Evolutionary conservation across 2,329 filamentous ascomycete genomes (phyloP).

Genomic region (Claviceps sorghi): DNA sequence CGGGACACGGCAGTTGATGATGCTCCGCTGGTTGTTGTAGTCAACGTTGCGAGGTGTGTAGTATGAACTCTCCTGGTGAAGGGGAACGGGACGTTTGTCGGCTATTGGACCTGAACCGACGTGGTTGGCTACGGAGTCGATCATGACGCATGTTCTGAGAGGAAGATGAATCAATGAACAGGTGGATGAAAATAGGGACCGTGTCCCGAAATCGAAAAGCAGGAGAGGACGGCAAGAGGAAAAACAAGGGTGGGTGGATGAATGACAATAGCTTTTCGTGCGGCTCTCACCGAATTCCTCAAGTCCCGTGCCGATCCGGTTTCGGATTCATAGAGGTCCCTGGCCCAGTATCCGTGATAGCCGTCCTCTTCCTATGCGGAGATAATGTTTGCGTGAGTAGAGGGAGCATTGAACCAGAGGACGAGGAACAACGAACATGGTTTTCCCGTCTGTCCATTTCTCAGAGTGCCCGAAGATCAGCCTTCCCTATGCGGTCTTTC

Average conservation of each 20-base stretch:
- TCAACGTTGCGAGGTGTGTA: conserved; percentile 45
- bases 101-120: conserved; percentile 38
- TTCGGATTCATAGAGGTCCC: conserved; percentile 42
- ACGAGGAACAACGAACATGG: no score
- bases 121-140: conserved; percentile 47
- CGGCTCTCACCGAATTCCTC: conserved; percentile 38
- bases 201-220: no score
- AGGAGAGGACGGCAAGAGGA: no score
- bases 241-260: no score
- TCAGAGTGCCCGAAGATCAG: no score
- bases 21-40: conserved; percentile 34
- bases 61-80: conserved; percentile 42
- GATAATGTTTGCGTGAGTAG: background rate
- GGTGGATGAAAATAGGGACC: no score
- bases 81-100: conserved; percentile 25
- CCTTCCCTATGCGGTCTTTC: no score
- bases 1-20: conserved; percentile 39
- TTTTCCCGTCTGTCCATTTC: no score
- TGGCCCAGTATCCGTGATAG: conserved; percentile 43
- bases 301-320: conserved; percentile 47
- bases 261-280: conserved; percentile 34
- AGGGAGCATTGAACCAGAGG: no score
- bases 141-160: conserved; percentile 35
- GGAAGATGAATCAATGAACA: no score
- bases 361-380: conserved; percentile 22